phyloP scores from a whole-genome alignment of 2,329 filamentous ascomycete species.

The Xylariales sp. region DNA sequence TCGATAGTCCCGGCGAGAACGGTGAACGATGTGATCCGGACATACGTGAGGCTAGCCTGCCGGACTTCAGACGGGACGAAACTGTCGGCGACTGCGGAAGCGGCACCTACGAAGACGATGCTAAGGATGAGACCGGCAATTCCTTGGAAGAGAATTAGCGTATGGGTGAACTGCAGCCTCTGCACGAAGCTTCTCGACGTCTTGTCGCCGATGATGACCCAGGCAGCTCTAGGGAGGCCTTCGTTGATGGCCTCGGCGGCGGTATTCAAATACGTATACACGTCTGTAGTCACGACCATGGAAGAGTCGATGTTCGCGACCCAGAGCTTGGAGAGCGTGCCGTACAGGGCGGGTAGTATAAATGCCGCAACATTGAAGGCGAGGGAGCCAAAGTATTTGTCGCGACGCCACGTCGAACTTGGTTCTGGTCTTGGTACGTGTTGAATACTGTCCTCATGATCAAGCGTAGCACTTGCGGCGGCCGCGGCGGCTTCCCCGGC shows the following conservation, averaged over 20 bases:
- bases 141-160: constrained; percentile 70
- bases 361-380: constrained; percentile 73
- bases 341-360: constrained; percentile 73
- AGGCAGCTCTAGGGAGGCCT: constrained; percentile 75
- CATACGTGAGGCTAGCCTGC: constrained; percentile 68
- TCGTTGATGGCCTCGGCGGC: constrained; percentile 78
- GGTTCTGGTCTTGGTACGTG: not conserved
- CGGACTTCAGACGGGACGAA: constrained; percentile 73
- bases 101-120: constrained; percentile 66
- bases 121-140: constrained; percentile 69
- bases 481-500: constrained; percentile 6
- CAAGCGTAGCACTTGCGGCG: not conserved
- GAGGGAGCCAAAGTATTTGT: constrained; percentile 65
- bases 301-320: constrained; percentile 74
- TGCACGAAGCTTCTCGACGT: constrained; percentile 61
- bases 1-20: constrained; percentile 72
- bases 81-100: constrained; percentile 64
- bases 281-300: constrained; percentile 71
- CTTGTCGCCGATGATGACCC: constrained; percentile 75
- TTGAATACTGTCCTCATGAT: not conserved
- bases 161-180: constrained; percentile 70
- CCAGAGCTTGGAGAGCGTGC: constrained; percentile 76
- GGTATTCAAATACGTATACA: constrained; percentile 76
- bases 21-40: constrained; percentile 72
- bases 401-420: constrained; percentile 32